phyloP scores from a whole-genome alignment of 805 yeast genomes.

The Candida dajiaensis region DNA sequence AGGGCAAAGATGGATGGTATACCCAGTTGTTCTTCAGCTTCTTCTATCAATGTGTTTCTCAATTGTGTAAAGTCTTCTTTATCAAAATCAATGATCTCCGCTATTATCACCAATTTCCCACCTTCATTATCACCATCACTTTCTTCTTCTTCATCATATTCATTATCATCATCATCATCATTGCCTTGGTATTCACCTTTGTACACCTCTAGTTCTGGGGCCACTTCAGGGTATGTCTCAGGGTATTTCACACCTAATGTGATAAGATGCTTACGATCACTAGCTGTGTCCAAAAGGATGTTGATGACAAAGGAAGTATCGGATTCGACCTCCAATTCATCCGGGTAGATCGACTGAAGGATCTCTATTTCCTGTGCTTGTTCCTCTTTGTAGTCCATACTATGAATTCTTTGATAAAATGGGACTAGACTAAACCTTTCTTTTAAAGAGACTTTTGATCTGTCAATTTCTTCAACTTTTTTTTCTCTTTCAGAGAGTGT shows the following conservation, averaged over 20 bases:
- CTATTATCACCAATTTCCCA: constrained; percentile 43
- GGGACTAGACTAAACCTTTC: no score
- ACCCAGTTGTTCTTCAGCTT: constrained; percentile 77
- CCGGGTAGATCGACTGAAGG: constrained; percentile 87
- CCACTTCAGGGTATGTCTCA: constrained; percentile 72
- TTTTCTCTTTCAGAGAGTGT: no score
- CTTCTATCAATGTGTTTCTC: constrained; percentile 38
- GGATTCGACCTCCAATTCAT: constrained; percentile 48
- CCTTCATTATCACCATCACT: constrained; percentile 42
- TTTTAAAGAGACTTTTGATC: not conserved
- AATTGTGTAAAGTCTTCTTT: constrained; percentile 39
- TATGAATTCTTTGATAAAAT: no score
- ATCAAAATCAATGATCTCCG: constrained; percentile 54
- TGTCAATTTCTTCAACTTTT: no score
- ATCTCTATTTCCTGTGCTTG: constrained; percentile 89
- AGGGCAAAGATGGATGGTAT: constrained; percentile 88
- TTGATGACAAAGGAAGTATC: constrained; percentile 48
- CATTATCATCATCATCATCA: constrained; percentile 24
- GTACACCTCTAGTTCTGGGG: constrained; percentile 50
- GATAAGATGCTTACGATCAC: constrained; percentile 52
- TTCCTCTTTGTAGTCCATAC: constrained; percentile 76
- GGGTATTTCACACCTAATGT: constrained; percentile 66
- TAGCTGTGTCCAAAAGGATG: constrained; percentile 61
- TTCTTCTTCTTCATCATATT: constrained; percentile 30
- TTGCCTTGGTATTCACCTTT: constrained; percentile 22